phyloP scores from a whole-genome alignment of 768 basidiomycete genomes.

The Clitopilus hobsonii region DNA sequence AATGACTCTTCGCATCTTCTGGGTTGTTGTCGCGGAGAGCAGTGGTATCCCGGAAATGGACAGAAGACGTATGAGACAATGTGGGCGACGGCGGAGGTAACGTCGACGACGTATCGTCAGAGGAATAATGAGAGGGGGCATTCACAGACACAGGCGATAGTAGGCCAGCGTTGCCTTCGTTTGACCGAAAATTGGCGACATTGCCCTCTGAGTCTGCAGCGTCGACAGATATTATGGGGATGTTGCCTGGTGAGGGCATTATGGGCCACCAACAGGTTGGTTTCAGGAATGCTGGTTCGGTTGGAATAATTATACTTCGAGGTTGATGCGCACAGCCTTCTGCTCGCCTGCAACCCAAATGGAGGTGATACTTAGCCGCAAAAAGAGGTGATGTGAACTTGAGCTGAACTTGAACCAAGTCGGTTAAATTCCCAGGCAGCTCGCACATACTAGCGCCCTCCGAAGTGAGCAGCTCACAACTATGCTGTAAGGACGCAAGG shows the following conservation, averaged over 20 bases:
- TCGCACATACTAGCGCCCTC: too few species aligned
- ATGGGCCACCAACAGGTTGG: not conserved
- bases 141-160: slow-evolving; percentile 13
- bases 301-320: too few species aligned
- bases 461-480: too few species aligned
- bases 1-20: slow-evolving; percentile 34
- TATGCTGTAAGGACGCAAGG: too few species aligned
- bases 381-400: too few species aligned
- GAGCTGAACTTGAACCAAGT: too few species aligned
- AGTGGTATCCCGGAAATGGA: slow-evolving; percentile 50
- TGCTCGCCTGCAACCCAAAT: too few species aligned
- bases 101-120: slow-evolving; percentile 35
- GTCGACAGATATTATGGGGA: slow-evolving; percentile 10
- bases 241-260: slow-evolving; percentile 1
- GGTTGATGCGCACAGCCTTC: not conserved
- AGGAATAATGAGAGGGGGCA: slow-evolving; percentile 14
- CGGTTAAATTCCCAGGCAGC: too few species aligned
- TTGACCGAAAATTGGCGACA: not conserved
- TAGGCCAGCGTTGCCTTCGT: slow-evolving; percentile 9
- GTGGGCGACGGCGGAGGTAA: slow-evolving; percentile 70
- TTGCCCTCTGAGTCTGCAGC: slow-evolving; percentile 4
- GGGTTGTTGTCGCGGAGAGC: slow-evolving; percentile 68
- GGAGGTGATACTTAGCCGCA: too few species aligned
- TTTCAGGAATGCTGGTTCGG: not conserved
- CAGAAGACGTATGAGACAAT: slow-evolving; percentile 53